These are phyloP conservation scores for Nakazawaea populi DNA, from an alignment of 805 yeast species.

Conservation along the genomic window DNA sequence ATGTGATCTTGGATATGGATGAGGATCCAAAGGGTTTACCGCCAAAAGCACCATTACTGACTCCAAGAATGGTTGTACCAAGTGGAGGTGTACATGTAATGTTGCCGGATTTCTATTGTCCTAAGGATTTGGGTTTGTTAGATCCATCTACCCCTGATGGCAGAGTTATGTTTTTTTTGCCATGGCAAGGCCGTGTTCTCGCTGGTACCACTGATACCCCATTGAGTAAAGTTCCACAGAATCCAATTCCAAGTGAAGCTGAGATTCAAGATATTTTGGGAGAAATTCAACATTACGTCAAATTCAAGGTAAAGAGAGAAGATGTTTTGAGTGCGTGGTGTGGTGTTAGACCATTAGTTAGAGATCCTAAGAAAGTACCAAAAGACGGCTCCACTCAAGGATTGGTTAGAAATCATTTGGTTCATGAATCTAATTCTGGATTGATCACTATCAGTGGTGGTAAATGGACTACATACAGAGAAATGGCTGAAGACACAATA, in stretches of 20 bases:
- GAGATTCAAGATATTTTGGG: constrained; percentile 83
- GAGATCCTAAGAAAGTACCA: constrained; percentile 61
- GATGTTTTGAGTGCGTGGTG: constrained; percentile 96
- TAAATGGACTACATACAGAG: constrained; percentile 97
- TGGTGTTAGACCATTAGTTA: constrained; percentile 91
- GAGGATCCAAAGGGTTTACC: constrained; percentile 60
- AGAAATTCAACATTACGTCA: constrained; percentile 86
- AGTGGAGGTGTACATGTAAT: constrained; percentile 92
- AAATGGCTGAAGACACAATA: constrained; percentile 94
- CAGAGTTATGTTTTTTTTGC: constrained; percentile 92
- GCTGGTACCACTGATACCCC: constrained; percentile 98
- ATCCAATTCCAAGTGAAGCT: constrained; percentile 81
- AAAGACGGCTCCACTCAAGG: constrained; percentile 65
- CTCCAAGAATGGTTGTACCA: constrained; percentile 85
- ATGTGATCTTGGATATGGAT: constrained; percentile 81
- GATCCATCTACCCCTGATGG: constrained; percentile 94
- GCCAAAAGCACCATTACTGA: constrained; percentile 34
- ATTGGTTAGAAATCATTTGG: constrained; percentile 83
- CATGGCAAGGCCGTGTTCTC: constrained; percentile 95
- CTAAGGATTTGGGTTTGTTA: constrained; percentile 77
- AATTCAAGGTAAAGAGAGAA: constrained; percentile 80
- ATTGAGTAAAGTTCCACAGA: constrained; percentile 58
- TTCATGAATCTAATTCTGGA: constrained; percentile 59
- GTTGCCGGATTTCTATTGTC: constrained; percentile 88
- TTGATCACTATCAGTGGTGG: constrained; percentile 92